Evolutionary conservation across 352 stramenopile species (phyloP).

Genomic region (Pythium biforme): DNA sequence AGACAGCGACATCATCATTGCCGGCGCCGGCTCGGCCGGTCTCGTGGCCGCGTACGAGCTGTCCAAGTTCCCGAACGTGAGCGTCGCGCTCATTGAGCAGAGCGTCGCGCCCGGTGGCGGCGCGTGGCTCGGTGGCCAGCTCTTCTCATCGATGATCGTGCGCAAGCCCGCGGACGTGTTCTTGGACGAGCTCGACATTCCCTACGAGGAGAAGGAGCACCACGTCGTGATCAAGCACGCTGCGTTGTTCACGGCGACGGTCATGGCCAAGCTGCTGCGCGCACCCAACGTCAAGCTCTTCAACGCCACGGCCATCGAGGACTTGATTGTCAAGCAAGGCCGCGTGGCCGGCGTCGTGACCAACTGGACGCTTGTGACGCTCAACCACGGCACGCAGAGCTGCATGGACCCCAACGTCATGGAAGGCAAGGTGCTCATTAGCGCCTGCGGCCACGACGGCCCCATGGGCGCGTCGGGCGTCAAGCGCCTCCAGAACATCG

Average conservation of each 20-base stretch:
- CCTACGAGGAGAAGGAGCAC: slow-evolving; percentile 62
- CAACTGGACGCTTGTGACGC: slow-evolving; percentile 67
- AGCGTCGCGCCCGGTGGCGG: slow-evolving; percentile 53
- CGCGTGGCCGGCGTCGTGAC: slow-evolving; percentile 61
- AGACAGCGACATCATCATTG: slow-evolving; percentile 67
- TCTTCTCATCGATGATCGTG: slow-evolving; percentile 71
- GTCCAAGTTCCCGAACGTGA: slow-evolving; percentile 57
- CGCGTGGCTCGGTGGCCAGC: slow-evolving; percentile 58
- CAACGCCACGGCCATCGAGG: slow-evolving; percentile 68
- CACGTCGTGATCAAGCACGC: slow-evolving; percentile 71
- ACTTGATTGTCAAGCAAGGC: slow-evolving; percentile 65
- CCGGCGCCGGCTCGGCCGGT: slow-evolving; percentile 53
- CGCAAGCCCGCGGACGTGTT: slow-evolving; percentile 62
- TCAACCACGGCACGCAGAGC: slow-evolving; percentile 69
- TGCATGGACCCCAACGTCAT: slow-evolving; percentile 78
- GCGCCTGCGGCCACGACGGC: slow-evolving; percentile 56
- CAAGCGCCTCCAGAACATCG: slow-evolving; percentile 66
- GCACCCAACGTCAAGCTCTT: slow-evolving; percentile 70
- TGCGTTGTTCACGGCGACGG: slow-evolving; percentile 60
- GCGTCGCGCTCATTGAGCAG: slow-evolving; percentile 64
- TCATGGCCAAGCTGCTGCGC: slow-evolving; percentile 58
- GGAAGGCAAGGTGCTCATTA: slow-evolving; percentile 69
- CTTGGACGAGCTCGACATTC: slow-evolving; percentile 65
- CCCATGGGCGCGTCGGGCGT: slow-evolving; percentile 64
- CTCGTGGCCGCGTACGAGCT: slow-evolving; percentile 61